Base-by-base conservation (phyloP, 176 grass and related monocot genomes). In the Olyra latifolia region DNA sequence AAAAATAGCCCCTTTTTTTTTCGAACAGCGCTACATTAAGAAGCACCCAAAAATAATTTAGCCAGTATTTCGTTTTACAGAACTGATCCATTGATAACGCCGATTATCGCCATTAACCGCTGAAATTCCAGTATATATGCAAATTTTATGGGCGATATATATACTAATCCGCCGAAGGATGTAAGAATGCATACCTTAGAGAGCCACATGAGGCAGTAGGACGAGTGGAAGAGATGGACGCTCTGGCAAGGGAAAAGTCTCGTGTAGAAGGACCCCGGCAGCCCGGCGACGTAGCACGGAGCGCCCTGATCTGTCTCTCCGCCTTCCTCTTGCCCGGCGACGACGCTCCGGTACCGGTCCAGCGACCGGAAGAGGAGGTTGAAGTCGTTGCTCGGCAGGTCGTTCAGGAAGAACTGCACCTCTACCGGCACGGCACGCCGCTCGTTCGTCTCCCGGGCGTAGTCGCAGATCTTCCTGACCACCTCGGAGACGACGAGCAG, bases 141-240 rank as follows among this genome's bases (percentile, higher is more conserved):
- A 35, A 35, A 35, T 35, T 35, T 35, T 35, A 4, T 35, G 32
- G 32, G 32, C 32, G 32, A 35, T 4, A 35, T 4, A 35, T 4
- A 35, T 35, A 35, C 32, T 35, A 35, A 35, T 35, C 32, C 5
- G 32, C 32, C 32, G 32, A 35, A 35, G 32, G 32, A 35, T 35
- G 32, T 35, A 35, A 3, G 32, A 2, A 35, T 30, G 2, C 47
- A 10, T 67, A 94, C 92, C 86, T 84, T 38, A 44, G 92, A 79
- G 23, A 70, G 52, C 86, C 83, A 94, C 80, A 73, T 74, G 42
- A 93, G 92, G 10, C 52, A 77, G 9, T 57, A 86, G 9, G 78
- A 77, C 3, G 89, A 94, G 69, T 91, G 80, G 49, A 94, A 88
- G 49, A 94, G 57, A 29, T 91, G 79, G 60, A 94, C 86, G 59